Percentiles rank a stretch among this genome's conserved stretches.
These are phyloP conservation scores for Sordariomycetes sp. DNA, from an alignment of 2,329 filamentous ascomycete genomes.

Conservation along the genomic window DNA sequence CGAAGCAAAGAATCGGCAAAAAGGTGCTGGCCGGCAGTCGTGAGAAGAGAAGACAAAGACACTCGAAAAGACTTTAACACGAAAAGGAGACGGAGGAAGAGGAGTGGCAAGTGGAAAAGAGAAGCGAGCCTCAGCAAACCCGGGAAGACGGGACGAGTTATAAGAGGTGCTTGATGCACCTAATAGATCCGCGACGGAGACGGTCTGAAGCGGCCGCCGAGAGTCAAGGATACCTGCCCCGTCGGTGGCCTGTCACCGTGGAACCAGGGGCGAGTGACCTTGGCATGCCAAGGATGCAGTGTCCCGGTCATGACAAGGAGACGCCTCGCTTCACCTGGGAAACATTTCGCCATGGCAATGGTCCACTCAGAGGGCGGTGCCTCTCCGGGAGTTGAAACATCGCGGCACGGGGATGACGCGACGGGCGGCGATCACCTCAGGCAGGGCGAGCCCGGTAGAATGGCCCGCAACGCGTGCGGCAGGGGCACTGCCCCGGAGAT, in stretches of 20 bases:
- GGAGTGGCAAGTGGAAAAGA: not conserved
- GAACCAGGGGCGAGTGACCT: not conserved
- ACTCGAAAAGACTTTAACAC: not conserved
- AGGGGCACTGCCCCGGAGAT: constrained; percentile 2
- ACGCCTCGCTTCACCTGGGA: not conserved
- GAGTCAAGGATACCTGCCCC: not conserved
- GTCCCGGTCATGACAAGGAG: not conserved
- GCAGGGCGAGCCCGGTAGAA: constrained; percentile 3
- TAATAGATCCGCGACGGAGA: constrained; percentile 5
- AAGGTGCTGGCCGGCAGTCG: constrained; percentile 5
- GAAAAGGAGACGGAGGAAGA: not conserved
- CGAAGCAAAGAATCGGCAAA: not conserved
- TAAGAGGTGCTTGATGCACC: constrained; percentile 3
- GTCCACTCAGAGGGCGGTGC: not conserved
- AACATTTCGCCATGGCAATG: not conserved
- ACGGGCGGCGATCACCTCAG: not conserved
- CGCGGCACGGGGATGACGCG: not conserved
- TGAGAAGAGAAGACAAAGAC: not conserved
- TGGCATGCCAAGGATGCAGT: not conserved
- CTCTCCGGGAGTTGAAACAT: not conserved
- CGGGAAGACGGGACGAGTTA: constrained; percentile 4
- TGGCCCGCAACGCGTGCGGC: not conserved
- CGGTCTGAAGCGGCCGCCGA: constrained; percentile 2
- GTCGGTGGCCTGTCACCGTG: not conserved
- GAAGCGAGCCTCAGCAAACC: not conserved